A percentile compares a stretch with the other conserved stretches of the same genome.
These are phyloP conservation scores for Boletus coccyginus DNA, from an alignment of 768 basidiomycete genomes.

Conservation along the genomic window DNA sequence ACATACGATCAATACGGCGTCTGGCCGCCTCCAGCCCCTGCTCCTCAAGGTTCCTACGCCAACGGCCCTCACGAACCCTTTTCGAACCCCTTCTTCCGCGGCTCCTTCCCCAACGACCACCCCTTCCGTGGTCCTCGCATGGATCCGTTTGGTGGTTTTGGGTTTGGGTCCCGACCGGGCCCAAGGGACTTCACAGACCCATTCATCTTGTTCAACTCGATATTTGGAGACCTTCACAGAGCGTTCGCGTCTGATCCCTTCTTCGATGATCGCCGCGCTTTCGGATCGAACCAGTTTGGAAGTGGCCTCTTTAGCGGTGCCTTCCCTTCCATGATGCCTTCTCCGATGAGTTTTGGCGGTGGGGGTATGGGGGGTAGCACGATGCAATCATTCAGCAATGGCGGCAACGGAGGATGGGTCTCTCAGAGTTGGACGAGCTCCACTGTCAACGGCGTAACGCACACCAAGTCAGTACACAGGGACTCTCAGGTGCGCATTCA, in stretches of 20 bases:
- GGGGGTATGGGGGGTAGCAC: conserved; percentile 14
- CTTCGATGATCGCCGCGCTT: conserved; percentile 22
- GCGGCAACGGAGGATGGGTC: conserved; percentile 35
- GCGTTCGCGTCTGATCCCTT: conserved; percentile 37
- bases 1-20: conserved; percentile 70
- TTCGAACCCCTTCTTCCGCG: conserved; percentile 17
- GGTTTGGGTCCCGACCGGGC: conserved; percentile 16
- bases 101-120: conserved; percentile 12
- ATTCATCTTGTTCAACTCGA: conserved; percentile 68
- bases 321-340: conserved; percentile 9
- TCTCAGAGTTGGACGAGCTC: conserved; percentile 57
- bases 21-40: conserved; percentile 63
- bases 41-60: conserved; percentile 12
- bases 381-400: conserved; percentile 9
- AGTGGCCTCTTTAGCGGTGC: conserved; percentile 9
- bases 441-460: conserved; percentile 66
- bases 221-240: conserved; percentile 54
- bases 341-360: conserved; percentile 11
- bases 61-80: conserved; percentile 19
- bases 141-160: conserved; percentile 28
- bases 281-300: conserved; percentile 11
- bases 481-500: conserved; percentile 55
- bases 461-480: conserved; percentile 49
- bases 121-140: conserved; percentile 22
- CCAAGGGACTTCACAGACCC: conserved; percentile 61